phyloP scores from a whole-genome alignment of 2,329 filamentous ascomycete genomes.

The Trichoderma koningiopsis region DNA sequence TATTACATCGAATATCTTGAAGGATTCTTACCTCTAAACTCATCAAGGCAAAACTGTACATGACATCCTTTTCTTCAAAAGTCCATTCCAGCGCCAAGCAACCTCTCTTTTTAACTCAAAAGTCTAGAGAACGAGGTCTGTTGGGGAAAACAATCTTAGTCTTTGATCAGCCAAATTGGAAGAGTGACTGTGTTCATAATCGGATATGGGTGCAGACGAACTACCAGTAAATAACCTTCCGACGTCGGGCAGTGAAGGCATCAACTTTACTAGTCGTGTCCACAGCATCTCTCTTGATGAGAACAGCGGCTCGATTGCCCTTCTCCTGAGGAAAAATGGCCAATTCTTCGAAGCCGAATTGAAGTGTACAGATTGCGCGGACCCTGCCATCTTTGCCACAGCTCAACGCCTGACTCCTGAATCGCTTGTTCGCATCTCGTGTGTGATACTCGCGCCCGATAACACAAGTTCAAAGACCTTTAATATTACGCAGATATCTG shows the following conservation, averaged over 20 bases:
- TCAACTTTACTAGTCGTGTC: neutral
- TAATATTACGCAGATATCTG: neutral
- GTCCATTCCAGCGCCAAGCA: neutral
- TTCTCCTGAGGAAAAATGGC: neutral
- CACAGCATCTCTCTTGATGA: neutral
- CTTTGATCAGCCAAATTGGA: neutral
- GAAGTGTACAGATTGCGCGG: neutral
- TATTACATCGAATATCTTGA: neutral
- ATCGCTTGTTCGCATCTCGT: conserved; percentile 5
- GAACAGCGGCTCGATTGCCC: neutral
- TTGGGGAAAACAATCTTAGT: neutral
- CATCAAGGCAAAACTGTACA: neutral
- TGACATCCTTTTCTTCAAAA: neutral
- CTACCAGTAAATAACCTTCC: neutral
- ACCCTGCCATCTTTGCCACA: neutral
- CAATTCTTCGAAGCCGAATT: neutral
- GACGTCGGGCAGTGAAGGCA: neutral
- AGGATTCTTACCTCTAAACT: neutral
- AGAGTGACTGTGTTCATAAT: neutral
- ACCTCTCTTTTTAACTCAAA: neutral
- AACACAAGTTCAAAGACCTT: neutral
- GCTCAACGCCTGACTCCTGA: neutral
- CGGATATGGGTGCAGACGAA: neutral
- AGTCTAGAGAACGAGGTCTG: neutral
- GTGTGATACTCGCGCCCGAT: neutral